Conservation (phyloP, 768 basidiomycete genomes). For the Pisolithus tinctorius region DNA sequence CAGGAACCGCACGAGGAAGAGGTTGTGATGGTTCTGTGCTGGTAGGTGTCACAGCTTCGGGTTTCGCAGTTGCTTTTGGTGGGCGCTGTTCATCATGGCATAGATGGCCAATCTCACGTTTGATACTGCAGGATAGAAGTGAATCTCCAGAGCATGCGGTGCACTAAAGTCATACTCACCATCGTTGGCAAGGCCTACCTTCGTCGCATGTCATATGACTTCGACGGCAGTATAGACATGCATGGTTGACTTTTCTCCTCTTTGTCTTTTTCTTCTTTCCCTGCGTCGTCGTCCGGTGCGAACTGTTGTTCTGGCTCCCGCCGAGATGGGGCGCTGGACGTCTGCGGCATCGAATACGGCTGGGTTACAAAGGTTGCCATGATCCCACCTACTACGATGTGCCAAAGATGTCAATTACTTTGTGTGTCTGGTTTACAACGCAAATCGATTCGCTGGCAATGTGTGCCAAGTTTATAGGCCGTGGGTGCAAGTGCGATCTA, state of each 20-base stretch:
- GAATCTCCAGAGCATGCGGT: constrained; percentile 3
- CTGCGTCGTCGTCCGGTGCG: constrained; percentile 26
- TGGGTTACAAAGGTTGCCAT: constrained; percentile 26
- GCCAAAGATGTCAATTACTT: neutral
- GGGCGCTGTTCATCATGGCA: constrained; percentile 82
- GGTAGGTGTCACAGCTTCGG: constrained; percentile 24
- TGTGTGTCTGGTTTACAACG: neutral
- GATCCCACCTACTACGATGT: neutral
- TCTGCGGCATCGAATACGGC: constrained; percentile 18
- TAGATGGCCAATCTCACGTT: constrained; percentile 92
- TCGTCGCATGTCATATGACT: constrained; percentile 94
- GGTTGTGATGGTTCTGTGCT: constrained; percentile 29
- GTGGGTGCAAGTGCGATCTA: too few species aligned
- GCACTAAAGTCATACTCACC: constrained; percentile 47
- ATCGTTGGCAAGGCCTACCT: constrained; percentile 85
- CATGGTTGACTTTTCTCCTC: constrained; percentile 85
- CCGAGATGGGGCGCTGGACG: constrained; percentile 6
- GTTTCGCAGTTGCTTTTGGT: constrained; percentile 40
- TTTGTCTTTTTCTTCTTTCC: constrained; percentile 46
- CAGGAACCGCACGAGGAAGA: constrained; percentile 16
- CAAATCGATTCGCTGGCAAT: neutral
- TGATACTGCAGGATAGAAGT: constrained; percentile 54
- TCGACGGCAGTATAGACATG: constrained; percentile 87
- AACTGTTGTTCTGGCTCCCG: constrained; percentile 19
- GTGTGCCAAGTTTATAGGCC: neutral